Evolutionary conservation across 208 protist species (phyloP), one percentile per base, ranked within the genome.

Genomic region (Strigomonas galati): DNA sequence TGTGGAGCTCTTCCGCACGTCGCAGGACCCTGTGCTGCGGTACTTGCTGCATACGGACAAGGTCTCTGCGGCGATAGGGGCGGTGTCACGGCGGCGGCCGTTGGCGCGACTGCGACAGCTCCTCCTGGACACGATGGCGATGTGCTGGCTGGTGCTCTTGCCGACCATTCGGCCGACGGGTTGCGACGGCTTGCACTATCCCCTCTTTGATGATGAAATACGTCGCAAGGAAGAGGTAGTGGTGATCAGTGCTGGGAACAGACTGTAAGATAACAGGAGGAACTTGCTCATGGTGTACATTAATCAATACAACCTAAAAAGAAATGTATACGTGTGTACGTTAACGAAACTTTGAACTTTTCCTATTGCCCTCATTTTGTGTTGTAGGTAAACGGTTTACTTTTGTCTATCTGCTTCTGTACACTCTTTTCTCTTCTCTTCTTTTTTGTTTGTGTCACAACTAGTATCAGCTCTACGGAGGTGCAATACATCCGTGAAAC

Each of bases 141-240:
- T 79, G n/a, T 7, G 69, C 15, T 94, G 88, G 88, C 60, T 91
- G 0, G 37, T 80, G 12, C 28, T 44, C 21, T 62, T 88, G 4
- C 84, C 85, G 0, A 85, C 84, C 14, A 27, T 92, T 0, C 77
- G 79, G 0, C 67, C 73, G 0, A 78, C 66, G 14, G 53, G 52
- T 27, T 61, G 71, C 55, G 82, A 94, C 61, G 89, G 89, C n/a
- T 66, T 92, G 46, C 79, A 92, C 55, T 94, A 83, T 55, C 68
- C 66, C 27, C 84, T 74, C 0, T 92, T 82, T 58, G 73, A 82
- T 53, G 32, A 67, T 17, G 75, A 77, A 46, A 35, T 81, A 40
- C 58, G 66, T 30, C n/a, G 30, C 7, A 28, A 31, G 3, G 17
- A n/a, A 26, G 15, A 17, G 48, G 48, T 21, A 15, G 23, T 21